Conservation (phyloP, 371 early-diverging fungal species). For the Lichtheimia corymbifera region DNA sequence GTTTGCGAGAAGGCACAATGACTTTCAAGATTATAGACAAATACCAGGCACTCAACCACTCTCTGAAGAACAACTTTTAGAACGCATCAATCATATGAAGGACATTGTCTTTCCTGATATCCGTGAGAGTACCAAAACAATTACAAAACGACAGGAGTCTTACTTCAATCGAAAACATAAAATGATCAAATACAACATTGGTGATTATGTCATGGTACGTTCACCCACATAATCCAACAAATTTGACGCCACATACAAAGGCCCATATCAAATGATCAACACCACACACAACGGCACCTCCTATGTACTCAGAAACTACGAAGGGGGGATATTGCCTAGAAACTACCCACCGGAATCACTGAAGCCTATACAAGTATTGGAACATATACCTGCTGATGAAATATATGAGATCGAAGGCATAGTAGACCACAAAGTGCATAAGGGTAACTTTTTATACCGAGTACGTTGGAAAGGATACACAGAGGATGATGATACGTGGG, state of each 20-base stretch:
- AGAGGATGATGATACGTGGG: conserved; percentile 26
- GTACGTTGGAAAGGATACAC: conserved; percentile 24
- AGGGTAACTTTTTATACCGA: conserved; percentile 14
- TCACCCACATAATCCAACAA: no score
- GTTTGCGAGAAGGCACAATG: conserved; percentile 21
- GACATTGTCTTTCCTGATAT: neutral
- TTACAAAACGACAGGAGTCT: neutral
- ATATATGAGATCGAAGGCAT: conserved; percentile 9
- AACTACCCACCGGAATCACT: conserved; percentile 3
- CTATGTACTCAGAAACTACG: conserved; percentile 7
- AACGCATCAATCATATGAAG: neutral
- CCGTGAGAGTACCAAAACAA: neutral
- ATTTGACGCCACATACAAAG: neutral
- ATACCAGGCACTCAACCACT: neutral
- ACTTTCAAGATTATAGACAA: neutral
- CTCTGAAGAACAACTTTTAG: neutral
- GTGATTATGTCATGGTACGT: no score
- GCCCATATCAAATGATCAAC: conserved; percentile 7
- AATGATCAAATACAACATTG: no score
- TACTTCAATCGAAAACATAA: no score
- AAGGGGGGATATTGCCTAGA: neutral
- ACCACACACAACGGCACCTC: conserved; percentile 6
- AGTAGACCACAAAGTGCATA: conserved; percentile 1
- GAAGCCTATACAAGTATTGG: neutral
- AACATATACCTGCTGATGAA: conserved; percentile 2